phyloP scores from a whole-genome alignment of 1,284 basidiomycete genomes.

The Apiotrichum laibachii region DNA sequence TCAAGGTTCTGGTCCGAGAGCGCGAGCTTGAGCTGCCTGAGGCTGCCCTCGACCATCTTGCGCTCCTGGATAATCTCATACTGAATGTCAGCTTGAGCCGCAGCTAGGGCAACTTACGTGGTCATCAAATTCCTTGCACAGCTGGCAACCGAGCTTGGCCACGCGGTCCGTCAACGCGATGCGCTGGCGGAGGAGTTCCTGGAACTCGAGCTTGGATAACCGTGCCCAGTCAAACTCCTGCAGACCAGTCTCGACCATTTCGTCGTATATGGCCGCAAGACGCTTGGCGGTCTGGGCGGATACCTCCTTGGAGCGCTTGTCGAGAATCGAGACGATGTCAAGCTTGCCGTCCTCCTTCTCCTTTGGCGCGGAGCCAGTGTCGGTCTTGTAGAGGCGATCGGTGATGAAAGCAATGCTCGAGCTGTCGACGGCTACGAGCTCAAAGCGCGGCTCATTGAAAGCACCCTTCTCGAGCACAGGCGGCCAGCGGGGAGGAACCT shows the following conservation, averaged over 20 bases:
- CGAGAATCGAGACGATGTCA: constrained; percentile 46
- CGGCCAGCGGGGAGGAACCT: constrained; percentile 73
- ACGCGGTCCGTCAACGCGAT: constrained; percentile 57
- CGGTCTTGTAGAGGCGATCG: constrained; percentile 69
- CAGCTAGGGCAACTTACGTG: constrained; percentile 58
- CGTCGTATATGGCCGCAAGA: constrained; percentile 58
- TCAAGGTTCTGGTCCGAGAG: constrained; percentile 96
- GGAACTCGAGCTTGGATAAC: constrained; percentile 83
- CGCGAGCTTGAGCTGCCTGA: constrained; percentile 70
- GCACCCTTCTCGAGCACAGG: constrained; percentile 56
- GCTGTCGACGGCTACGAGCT: constrained; percentile 65
- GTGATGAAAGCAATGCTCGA: constrained; percentile 78
- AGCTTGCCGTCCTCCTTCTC: too few relatives aligned
- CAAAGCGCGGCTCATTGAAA: constrained; percentile 63
- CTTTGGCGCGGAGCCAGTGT: constrained; percentile 46
- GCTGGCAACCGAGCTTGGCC: constrained; percentile 56
- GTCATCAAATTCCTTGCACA: constrained; percentile 64
- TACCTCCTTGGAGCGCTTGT: constrained; percentile 60
- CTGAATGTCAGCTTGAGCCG: constrained; percentile 51
- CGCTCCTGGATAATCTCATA: constrained; percentile 71
- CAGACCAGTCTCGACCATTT: constrained; percentile 54
- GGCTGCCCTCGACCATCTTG: constrained; percentile 68
- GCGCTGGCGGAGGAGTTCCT: constrained; percentile 71
- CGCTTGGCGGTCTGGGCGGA: constrained; percentile 33
- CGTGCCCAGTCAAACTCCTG: constrained; percentile 82